Evolutionary conservation across 495 filamentous ascomycete species (phyloP).

Genomic region (Xylaria grammica): DNA sequence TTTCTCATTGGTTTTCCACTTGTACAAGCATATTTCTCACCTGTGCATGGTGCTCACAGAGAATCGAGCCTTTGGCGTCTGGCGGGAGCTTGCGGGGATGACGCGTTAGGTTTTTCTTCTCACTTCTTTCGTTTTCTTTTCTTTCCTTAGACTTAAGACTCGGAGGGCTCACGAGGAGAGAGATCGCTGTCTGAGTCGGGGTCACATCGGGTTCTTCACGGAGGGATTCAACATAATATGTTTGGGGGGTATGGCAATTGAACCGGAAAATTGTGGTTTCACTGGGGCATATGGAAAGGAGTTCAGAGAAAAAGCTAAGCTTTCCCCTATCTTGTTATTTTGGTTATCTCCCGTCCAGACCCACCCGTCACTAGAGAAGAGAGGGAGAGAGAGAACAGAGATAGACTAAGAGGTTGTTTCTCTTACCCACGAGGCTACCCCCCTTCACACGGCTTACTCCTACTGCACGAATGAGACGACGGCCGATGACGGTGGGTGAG

Average conservation of each 20-base stretch:
- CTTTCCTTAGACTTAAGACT: not conserved
- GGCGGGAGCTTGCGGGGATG: no score
- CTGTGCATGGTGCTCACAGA: not conserved
- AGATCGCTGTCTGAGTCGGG: conserved; percentile 4
- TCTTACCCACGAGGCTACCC: not conserved
- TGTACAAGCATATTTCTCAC: conserved; percentile 23
- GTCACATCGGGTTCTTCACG: conserved; percentile 12
- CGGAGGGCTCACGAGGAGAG: conserved; percentile 7
- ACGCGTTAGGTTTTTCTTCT: not conserved
- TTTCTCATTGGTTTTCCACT: conserved; percentile 23
- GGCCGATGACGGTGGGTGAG: not conserved
- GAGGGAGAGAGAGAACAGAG: not conserved
- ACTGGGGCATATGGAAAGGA: conserved; percentile 23
- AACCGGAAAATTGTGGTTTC: conserved; percentile 13
- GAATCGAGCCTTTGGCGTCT: not conserved
- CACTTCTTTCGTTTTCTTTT: conserved; percentile 21
- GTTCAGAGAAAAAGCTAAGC: conserved; percentile 16
- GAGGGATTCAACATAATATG: conserved; percentile 4
- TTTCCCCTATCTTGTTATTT: conserved; percentile 4
- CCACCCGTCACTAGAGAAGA: not conserved
- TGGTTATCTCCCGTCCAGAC: not conserved
- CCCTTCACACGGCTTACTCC: conserved; percentile 1
- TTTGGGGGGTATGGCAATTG: conserved; percentile 3
- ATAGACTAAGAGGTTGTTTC: not conserved
- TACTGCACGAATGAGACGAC: not conserved